phyloP scores from a whole-genome alignment of 2,329 filamentous ascomycete species.

The Botrytis fragariae region DNA sequence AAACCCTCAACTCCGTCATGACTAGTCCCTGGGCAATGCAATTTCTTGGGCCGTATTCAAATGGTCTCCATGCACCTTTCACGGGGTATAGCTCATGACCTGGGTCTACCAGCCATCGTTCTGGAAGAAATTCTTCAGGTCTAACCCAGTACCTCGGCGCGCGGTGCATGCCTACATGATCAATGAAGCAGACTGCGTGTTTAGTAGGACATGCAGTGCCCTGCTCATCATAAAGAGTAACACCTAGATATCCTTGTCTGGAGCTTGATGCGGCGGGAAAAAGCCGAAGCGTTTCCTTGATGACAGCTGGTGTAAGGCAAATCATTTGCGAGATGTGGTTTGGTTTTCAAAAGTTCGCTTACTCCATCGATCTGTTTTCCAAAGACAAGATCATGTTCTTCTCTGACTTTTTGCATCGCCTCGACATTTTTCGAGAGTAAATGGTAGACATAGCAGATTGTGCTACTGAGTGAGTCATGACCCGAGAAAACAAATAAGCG shows the following conservation, averaged over 20 bases:
- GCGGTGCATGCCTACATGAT: neutral
- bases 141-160: constrained; percentile 40
- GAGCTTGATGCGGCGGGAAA: neutral
- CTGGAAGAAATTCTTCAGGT: constrained; percentile 47
- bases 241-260: neutral
- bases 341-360: constrained; percentile 8
- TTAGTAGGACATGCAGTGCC: constrained; percentile 2
- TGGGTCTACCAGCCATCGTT: constrained; percentile 45
- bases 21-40: constrained; percentile 46
- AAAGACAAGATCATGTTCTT: constrained; percentile 29
- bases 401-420: constrained; percentile 21
- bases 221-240: neutral
- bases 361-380: constrained; percentile 22
- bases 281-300: constrained; percentile 24
- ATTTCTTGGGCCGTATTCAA: constrained; percentile 6
- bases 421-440: constrained; percentile 24
- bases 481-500: constrained; percentile 32
- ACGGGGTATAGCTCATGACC: constrained; percentile 33
- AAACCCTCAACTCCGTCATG: constrained; percentile 47
- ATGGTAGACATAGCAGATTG: constrained; percentile 24
- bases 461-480: constrained; percentile 29
- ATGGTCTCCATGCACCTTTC: constrained; percentile 4
- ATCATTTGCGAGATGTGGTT: constrained; percentile 25
- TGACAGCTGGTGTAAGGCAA: constrained; percentile 28
- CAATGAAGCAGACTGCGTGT: neutral